phyloP scores from a whole-genome alignment of 495 filamentous ascomycete species.

The Aspergillus ostianus region DNA sequence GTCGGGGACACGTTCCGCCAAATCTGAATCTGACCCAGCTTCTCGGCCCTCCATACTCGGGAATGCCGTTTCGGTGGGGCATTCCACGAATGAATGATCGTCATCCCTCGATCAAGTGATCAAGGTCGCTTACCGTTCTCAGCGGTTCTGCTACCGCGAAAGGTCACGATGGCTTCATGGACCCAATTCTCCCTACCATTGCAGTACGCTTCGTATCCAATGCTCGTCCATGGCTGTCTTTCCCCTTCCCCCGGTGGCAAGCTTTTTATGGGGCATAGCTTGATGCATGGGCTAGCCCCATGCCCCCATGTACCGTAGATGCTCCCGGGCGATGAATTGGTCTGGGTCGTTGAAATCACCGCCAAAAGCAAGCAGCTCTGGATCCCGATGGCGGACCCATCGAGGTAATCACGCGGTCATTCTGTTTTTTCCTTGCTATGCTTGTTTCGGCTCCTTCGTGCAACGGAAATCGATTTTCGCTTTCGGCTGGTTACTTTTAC shows the following conservation, averaged over 20 bases:
- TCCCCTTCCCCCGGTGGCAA: slow-evolving; percentile 14
- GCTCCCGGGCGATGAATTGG: slow-evolving; percentile 19
- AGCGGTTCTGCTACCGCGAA: slow-evolving; percentile 13
- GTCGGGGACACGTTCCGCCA: background rate
- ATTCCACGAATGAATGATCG: slow-evolving; percentile 26
- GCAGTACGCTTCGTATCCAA: slow-evolving; percentile 7
- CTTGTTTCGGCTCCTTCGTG: slow-evolving; percentile 24
- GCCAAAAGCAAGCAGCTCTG: slow-evolving; percentile 26
- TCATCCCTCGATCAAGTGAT: slow-evolving; percentile 29
- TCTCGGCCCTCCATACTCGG: slow-evolving; percentile 29
- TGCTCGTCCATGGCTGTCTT: slow-evolving; percentile 1
- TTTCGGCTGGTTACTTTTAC: slow-evolving; percentile 2
- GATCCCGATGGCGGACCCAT: slow-evolving; percentile 20
- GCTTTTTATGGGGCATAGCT: slow-evolving; percentile 10
- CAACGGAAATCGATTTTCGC: slow-evolving; percentile 8
- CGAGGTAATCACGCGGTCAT: slow-evolving; percentile 29
- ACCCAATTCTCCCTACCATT: slow-evolving; percentile 7
- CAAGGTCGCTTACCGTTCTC: slow-evolving; percentile 23
- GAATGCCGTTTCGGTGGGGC: slow-evolving; percentile 27
- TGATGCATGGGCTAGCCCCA: slow-evolving; percentile 12
- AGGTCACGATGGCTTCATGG: slow-evolving; percentile 20
- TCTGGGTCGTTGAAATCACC: slow-evolving; percentile 32
- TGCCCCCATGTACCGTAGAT: slow-evolving; percentile 23
- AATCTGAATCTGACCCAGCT: slow-evolving; percentile 14
- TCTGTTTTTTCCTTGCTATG: slow-evolving; percentile 19